Evolutionary conservation across 169 alveolate species (phyloP), one percentile per base, ranked within the genome.

Genomic region (Cyclospora cayetanensis): DNA sequence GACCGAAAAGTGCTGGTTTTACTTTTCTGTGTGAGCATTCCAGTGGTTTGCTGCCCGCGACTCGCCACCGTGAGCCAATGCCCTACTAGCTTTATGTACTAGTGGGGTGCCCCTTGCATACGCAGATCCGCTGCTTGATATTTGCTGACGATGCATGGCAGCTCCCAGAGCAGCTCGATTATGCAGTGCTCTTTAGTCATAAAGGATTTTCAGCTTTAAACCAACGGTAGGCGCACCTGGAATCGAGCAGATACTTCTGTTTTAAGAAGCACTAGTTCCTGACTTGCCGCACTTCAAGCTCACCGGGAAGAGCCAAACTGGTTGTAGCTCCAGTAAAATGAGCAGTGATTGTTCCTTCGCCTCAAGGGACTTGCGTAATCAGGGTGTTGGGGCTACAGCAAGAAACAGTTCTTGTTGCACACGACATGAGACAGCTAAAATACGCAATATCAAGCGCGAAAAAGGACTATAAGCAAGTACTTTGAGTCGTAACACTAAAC

Each of bases 211-310:
- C 74, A 25, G 89, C 89, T 5, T 74, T 80, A 11, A 42, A 74
- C 46, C 70, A 80, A 34, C 89, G 29, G 89, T 80, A 50, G 74
- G 89, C 18, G 72, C 65, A n/a, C n/a, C n/a, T n/a, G n/a, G n/a
- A n/a, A n/a, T n/a, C n/a, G n/a, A n/a, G n/a, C n/a, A n/a, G n/a
- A n/a, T n/a, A n/a, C n/a, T n/a, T n/a, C n/a, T n/a, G n/a, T n/a
- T n/a, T n/a, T n/a, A n/a, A n/a, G n/a, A n/a, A n/a, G n/a, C n/a
- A n/a, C n/a, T n/a, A n/a, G n/a, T n/a, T n/a, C n/a, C n/a, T n/a
- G n/a, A n/a, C n/a, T n/a, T n/a, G n/a, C n/a, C n/a, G n/a, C n/a
- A n/a, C n/a, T n/a, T n/a, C n/a, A n/a, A n/a, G n/a, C n/a, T n/a
- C n/a, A n/a, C n/a, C n/a, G n/a, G n/a, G n/a, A n/a, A n/a, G n/a